Evolutionary conservation across 140 eudicot genomes (phyloP).

Genomic region (Anethum foeniculum): DNA sequence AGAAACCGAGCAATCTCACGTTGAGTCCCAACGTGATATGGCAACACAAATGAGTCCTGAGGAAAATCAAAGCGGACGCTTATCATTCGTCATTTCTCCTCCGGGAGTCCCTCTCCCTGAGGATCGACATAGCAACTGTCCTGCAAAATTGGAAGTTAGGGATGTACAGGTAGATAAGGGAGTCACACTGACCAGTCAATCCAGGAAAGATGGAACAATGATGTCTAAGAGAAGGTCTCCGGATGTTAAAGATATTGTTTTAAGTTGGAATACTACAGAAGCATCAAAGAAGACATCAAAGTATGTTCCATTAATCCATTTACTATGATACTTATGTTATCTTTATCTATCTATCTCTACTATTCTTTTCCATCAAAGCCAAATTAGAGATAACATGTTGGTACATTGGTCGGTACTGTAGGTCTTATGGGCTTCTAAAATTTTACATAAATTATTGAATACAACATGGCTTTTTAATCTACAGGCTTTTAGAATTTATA

Average conservation of each 20-base stretch:
- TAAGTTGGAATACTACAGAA: slow-evolving; percentile 43
- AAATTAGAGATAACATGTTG: no score
- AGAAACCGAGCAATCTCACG: slow-evolving; percentile 9
- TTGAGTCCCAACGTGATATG: slow-evolving; percentile 58
- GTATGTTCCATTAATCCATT: slow-evolving; percentile 30
- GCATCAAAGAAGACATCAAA: slow-evolving; percentile 47
- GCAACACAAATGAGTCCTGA: slow-evolving; percentile 89
- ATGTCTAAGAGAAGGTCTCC: slow-evolving; percentile 22
- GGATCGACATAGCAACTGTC: slow-evolving; percentile 19
- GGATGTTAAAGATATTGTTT: slow-evolving; percentile 27
- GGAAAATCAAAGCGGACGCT: slow-evolving; percentile 41
- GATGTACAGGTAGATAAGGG: slow-evolving; percentile 90
- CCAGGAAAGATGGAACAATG: slow-evolving; percentile 24
- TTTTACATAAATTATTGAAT: no score
- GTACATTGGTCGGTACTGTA: no score
- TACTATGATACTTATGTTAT: neutral
- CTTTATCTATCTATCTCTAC: neutral
- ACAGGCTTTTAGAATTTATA: no score
- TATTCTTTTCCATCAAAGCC: no score
- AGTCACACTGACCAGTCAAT: slow-evolving; percentile 29
- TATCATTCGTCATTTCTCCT: slow-evolving; percentile 32
- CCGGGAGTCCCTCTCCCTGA: slow-evolving; percentile 19
- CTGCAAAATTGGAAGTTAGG: slow-evolving; percentile 45
- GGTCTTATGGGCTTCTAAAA: no score
- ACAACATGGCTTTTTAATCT: no score